Evolutionary conservation across 2,329 filamentous ascomycete species (phyloP).

Genomic region (Rosellinia necatrix): DNA sequence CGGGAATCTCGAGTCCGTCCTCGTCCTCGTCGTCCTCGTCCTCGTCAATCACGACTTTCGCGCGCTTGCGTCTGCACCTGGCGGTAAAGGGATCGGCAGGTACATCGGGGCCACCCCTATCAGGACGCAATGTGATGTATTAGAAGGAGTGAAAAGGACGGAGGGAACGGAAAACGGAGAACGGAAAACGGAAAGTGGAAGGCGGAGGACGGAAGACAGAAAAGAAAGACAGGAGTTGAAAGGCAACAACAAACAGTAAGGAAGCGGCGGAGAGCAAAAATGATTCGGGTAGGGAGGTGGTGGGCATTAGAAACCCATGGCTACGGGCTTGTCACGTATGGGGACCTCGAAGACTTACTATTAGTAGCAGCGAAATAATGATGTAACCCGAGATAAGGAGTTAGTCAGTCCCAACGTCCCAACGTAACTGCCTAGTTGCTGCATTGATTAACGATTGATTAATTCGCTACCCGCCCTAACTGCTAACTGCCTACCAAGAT

Average conservation of each 20-base stretch:
- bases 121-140: too few species aligned
- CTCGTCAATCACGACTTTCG: constrained; percentile 29
- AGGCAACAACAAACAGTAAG: too few species aligned
- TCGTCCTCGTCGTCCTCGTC: background rate
- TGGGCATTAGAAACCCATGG: too few species aligned
- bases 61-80: constrained; percentile 22
- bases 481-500: too few species aligned
- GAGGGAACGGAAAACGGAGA: background rate
- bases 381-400: constrained; percentile 20
- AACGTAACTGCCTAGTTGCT: background rate
- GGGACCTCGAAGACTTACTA: too few species aligned
- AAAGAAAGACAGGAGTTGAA: background rate
- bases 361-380: constrained; percentile 22
- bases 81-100: constrained; percentile 17
- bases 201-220: background rate
- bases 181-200: background rate
- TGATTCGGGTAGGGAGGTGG: too few species aligned
- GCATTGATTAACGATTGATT: too few species aligned
- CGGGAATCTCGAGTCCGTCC: constrained; percentile 8
- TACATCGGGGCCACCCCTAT: constrained; percentile 28
- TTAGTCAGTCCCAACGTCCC: background rate
- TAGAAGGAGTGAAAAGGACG: too few species aligned
- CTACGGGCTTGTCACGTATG: too few species aligned
- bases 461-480: too few species aligned
- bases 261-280: too few species aligned